These are phyloP conservation scores for Byssochlamys sp. DNA, from an alignment of 2,329 filamentous ascomycete genomes.

Conservation along the genomic window DNA sequence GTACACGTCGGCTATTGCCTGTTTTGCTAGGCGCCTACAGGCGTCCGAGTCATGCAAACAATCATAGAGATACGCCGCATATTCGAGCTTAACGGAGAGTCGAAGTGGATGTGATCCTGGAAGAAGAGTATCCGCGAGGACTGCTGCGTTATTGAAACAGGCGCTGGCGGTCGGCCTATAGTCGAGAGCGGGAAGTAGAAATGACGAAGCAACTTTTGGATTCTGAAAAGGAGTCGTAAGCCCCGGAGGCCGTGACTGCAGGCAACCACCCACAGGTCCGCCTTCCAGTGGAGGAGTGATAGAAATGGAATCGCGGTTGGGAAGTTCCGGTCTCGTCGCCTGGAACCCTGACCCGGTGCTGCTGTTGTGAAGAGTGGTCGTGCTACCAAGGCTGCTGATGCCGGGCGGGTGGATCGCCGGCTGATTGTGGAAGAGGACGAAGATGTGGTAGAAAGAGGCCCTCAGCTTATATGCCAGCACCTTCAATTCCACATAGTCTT, in stretches of 20 bases:
- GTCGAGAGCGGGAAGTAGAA: conserved; percentile 68
- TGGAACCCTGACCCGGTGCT: conserved; percentile 1
- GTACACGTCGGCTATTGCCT: conserved; percentile 82
- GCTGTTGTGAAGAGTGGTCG: conserved; percentile 18
- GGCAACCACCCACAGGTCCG: conserved; percentile 44
- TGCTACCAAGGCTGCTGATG: conserved; percentile 32
- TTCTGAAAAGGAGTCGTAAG: conserved; percentile 21
- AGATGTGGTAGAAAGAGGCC: conserved; percentile 92
- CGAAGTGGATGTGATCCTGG: conserved; percentile 84
- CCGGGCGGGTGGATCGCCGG: conserved; percentile 61
- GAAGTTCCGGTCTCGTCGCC: conserved; percentile 5
- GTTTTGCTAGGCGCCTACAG: conserved; percentile 66
- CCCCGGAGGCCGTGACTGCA: conserved; percentile 41
- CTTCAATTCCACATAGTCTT: conserved; percentile 69
- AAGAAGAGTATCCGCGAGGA: conserved; percentile 63
- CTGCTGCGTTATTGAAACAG: conserved; percentile 69
- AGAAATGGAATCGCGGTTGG: conserved; percentile 29
- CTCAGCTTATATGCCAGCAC: conserved; percentile 85
- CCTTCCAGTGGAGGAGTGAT: conserved; percentile 45
- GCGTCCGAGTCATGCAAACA: conserved; percentile 73
- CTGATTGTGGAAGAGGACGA: conserved; percentile 89
- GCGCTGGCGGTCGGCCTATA: conserved; percentile 73
- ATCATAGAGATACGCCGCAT: conserved; percentile 85
- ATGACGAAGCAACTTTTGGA: conserved; percentile 49
- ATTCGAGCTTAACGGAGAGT: conserved; percentile 82